These are phyloP conservation scores for Basipetospora chlamydospora DNA, from an alignment of 2,329 filamentous ascomycete species.

Conservation along the genomic window DNA sequence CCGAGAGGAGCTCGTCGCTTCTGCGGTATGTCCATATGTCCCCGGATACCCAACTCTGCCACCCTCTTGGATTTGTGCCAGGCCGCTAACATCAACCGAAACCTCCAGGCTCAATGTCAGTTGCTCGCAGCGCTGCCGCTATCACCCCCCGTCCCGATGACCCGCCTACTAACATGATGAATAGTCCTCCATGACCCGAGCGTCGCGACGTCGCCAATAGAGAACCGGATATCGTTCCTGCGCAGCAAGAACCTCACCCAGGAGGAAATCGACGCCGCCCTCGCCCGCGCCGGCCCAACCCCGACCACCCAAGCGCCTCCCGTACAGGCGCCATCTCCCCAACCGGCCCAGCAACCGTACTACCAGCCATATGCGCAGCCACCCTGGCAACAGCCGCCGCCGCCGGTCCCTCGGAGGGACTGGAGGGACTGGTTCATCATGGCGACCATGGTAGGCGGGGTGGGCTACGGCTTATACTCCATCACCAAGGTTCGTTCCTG, in stretches of 20 bases:
- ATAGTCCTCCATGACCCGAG: conserved; percentile 87
- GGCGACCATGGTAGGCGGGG: conserved; percentile 84
- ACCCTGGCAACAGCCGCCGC: conserved; percentile 40
- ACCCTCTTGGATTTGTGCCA: neutral
- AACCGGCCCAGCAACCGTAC: conserved; percentile 25
- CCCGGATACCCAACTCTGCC: neutral
- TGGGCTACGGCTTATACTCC: conserved; percentile 77
- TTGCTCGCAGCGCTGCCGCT: neutral
- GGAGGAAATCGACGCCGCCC: conserved; percentile 79
- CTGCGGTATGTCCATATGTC: conserved; percentile 42
- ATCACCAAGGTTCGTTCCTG: conserved; percentile 63
- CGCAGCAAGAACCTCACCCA: conserved; percentile 95
- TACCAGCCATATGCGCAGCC: conserved; percentile 35
- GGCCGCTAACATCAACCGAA: conserved; percentile 8
- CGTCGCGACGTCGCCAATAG: conserved; percentile 75
- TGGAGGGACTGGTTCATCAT: conserved; percentile 99
- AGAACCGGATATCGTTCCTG: conserved; percentile 84
- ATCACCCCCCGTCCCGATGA: neutral
- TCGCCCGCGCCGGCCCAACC: conserved; percentile 55
- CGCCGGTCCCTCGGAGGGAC: conserved; percentile 60
- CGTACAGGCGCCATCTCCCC: conserved; percentile 28
- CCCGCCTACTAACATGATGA: neutral
- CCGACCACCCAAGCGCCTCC: conserved; percentile 11
- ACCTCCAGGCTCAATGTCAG: conserved; percentile 29
- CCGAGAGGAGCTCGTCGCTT: conserved; percentile 82